Conservation (phyloP, 495 filamentous ascomycete species). For the Mytilinidion resinicola region DNA sequence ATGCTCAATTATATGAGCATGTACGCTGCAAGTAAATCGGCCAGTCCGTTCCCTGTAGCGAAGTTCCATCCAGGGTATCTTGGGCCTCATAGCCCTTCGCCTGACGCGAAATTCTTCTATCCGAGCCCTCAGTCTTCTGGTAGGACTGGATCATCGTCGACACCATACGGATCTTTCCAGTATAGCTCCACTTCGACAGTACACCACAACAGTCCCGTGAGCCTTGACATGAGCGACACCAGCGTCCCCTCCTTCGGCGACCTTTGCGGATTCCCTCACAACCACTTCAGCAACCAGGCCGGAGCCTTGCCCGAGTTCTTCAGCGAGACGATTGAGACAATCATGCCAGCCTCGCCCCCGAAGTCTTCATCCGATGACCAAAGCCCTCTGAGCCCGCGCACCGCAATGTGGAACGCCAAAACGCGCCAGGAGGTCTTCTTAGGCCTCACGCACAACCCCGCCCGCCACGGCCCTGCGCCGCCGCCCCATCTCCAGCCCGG, state of each 20-base stretch:
- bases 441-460: constrained; percentile 3
- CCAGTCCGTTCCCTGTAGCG: too few species aligned
- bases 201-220: constrained; percentile 4
- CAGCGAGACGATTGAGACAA: too few species aligned
- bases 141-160: too few species aligned
- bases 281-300: not conserved
- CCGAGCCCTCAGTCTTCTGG: too few species aligned
- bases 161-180: too few species aligned
- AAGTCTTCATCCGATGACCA: not conserved
- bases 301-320: too few species aligned
- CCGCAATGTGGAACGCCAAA: constrained; percentile 23
- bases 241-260: not conserved
- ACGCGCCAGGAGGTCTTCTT: constrained; percentile 11
- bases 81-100: too few species aligned
- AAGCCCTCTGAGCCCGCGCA: constrained; percentile 9
- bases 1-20: constrained; percentile 16
- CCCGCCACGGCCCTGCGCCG: not conserved
- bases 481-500: not conserved
- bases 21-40: not conserved
- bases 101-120: too few species aligned
- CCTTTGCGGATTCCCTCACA: not conserved
- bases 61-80: too few species aligned
- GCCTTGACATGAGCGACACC: constrained; percentile 13
- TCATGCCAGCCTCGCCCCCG: not conserved
- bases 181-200: not conserved